Conservation (phyloP, 441 rosid genomes). For the Biscutella auriculata region DNA sequence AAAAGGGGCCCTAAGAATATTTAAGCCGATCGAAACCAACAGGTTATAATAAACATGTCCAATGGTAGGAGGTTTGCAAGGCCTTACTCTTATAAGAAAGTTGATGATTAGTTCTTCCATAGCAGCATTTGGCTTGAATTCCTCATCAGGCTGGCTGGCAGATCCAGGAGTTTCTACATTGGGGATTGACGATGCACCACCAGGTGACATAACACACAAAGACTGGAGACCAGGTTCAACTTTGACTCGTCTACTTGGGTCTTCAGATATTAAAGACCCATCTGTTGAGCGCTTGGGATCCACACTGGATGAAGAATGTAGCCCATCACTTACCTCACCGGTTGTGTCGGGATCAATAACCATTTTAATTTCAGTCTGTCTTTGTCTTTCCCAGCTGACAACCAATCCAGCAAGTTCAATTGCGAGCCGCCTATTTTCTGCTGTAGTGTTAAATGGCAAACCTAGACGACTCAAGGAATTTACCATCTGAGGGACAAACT, state of each 20-base stretch:
- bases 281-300: slow-evolving; percentile 64
- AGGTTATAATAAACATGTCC: slow-evolving; percentile 1
- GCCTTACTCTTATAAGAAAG: slow-evolving; percentile 87
- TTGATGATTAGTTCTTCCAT: slow-evolving; percentile 99
- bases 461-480: slow-evolving; percentile 98
- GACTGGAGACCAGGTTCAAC: slow-evolving; percentile 91
- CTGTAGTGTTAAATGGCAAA: slow-evolving; percentile 81
- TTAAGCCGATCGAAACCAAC: neutral
- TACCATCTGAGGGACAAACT: slow-evolving; percentile 99
- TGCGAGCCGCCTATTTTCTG: slow-evolving; percentile 94
- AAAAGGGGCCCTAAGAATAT: neutral
- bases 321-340: slow-evolving; percentile 43
- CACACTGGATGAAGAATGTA: slow-evolving; percentile 35
- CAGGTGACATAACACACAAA: slow-evolving; percentile 86
- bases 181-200: slow-evolving; percentile 75
- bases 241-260: slow-evolving; percentile 71
- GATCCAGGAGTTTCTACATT: slow-evolving; percentile 92
- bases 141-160: slow-evolving; percentile 93
- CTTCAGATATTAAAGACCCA: slow-evolving; percentile 68
- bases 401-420: slow-evolving; percentile 99
- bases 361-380: slow-evolving; percentile 78
- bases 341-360: slow-evolving; percentile 44
- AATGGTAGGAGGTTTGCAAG: slow-evolving; percentile 10
- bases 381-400: slow-evolving; percentile 94
- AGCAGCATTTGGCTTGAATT: slow-evolving; percentile 98